Evolutionary conservation across 2,329 filamentous ascomycete species (phyloP), one percentile per base, ranked within the genome.

Genomic region (Cordyceps cateniannulata): DNA sequence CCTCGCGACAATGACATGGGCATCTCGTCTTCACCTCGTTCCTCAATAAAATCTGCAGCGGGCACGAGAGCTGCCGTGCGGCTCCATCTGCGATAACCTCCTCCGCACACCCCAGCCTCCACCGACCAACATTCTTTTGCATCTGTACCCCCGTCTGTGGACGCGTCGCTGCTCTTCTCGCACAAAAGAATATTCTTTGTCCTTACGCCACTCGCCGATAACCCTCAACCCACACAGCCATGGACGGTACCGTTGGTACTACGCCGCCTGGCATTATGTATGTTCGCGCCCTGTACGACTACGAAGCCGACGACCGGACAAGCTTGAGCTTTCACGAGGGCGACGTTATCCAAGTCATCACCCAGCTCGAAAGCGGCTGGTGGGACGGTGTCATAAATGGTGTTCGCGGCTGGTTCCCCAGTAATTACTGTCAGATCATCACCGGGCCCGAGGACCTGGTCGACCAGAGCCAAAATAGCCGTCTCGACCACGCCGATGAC

Each of bases 361-460:
- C 95, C 58, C 93, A 97, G 77, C 82, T 98, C 61, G 95, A 99
- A 75, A 98, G 93, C 70, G 95, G 95, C 61, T 99, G 95, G 95
- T 99, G 95, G 95, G 95, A 99, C 77, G 95, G 95, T 53, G 91
- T 99, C 60, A 96, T 99, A 73, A 95, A 97, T 70, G 91, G 93
- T 62, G 90, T 96, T 67, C 88, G 95, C 72, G 95, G 95, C 72
- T 99, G 95, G 95, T 99, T 99, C 74, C 95, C 95, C 42, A 98
- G 93, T 81, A 99, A 99, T 75, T 99, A 99, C 77, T 98, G 95
- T 78, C 87, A 91, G 66, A 86, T 95, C 65, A 89, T 98, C 68
- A 84, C 86, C 62, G 87, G 86, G 67, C 83, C 88, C 55, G 88
- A 91, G 67, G 90, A 96, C 64, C 79, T 88, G 32, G 81, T 84